These are phyloP conservation scores for Cymbopogon flexuosus DNA, from an alignment of 202 grass and related monocot species.

Conservation along the genomic window DNA sequence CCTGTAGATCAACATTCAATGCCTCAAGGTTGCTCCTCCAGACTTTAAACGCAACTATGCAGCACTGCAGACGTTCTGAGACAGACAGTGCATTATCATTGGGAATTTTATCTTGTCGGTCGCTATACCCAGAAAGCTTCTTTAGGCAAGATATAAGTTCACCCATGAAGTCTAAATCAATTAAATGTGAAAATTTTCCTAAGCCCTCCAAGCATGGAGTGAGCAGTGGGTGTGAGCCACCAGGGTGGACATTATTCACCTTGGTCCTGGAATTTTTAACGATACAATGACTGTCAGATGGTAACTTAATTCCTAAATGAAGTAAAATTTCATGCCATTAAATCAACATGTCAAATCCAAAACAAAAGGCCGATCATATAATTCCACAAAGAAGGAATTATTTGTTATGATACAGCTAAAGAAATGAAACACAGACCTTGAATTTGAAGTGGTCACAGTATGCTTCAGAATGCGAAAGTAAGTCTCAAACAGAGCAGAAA, in stretches of 20 bases:
- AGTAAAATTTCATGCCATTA: neutral
- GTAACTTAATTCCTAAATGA: constrained; percentile 5
- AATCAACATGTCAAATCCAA: neutral
- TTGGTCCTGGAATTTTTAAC: constrained; percentile 46
- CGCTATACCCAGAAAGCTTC: constrained; percentile 68
- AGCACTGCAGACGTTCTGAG: constrained; percentile 80
- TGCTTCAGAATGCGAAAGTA: constrained; percentile 94
- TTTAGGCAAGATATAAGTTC: constrained; percentile 84
- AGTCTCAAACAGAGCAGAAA: constrained; percentile 79
- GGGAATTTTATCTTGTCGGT: constrained; percentile 28
- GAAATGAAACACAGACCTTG: constrained; percentile 43
- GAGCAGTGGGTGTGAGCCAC: constrained; percentile 59
- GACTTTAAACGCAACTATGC: constrained; percentile 86
- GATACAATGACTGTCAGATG: neutral
- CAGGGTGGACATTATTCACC: constrained; percentile 23
- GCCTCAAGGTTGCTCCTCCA: constrained; percentile 91
- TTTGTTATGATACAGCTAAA: constrained; percentile 1
- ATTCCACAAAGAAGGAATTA: neutral
- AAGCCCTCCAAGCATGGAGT: constrained; percentile 78
- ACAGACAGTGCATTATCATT: constrained; percentile 52
- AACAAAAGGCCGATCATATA: neutral
- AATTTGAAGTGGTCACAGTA: constrained; percentile 49
- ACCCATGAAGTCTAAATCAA: constrained; percentile 93
- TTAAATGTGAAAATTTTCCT: constrained; percentile 93
- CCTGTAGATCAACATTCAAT: constrained; percentile 80